Conservation (phyloP, 257 asterid genomes). For the Vinca minor region DNA sequence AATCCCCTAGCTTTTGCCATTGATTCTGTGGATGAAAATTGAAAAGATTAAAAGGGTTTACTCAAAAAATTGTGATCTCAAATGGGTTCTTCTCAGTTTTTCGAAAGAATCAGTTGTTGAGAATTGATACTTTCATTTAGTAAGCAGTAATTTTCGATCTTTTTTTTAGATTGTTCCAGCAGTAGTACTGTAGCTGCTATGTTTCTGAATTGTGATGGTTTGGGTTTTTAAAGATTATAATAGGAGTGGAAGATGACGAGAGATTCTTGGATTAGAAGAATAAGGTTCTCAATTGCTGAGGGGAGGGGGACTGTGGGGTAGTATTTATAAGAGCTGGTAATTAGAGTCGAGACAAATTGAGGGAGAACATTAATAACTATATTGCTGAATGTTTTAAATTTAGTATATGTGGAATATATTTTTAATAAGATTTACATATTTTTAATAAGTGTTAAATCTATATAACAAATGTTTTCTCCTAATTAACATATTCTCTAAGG, state of each 20-base stretch:
- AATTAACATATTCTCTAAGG: too few species aligned
- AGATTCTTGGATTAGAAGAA: constrained; percentile 7
- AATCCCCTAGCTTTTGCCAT: constrained; percentile 44
- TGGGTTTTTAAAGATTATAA: not conserved
- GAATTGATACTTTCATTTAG: too few species aligned
- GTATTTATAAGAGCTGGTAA: not conserved
- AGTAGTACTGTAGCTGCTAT: not conserved
- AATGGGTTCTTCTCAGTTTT: constrained; percentile 8
- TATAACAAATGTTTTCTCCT: too few species aligned
- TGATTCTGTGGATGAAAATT: constrained; percentile 8
- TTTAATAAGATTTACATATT: too few species aligned
- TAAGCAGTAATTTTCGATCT: not conserved
- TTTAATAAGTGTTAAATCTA: too few species aligned
- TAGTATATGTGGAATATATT: too few species aligned
- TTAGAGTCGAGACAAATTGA: not conserved
- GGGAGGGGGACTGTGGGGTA: not conserved
- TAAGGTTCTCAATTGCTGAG: not conserved
- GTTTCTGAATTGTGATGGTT: not conserved
- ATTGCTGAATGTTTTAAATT: too few species aligned
- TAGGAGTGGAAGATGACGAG: not conserved
- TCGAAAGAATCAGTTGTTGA: not conserved
- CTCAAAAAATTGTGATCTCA: not conserved
- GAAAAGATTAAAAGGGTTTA: constrained; percentile 7
- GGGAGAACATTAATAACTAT: too few species aligned
- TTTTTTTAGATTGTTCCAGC: not conserved